Conservation (phyloP, 1,284 basidiomycete genomes). For the Mycosarcoma mackinlayi region DNA sequence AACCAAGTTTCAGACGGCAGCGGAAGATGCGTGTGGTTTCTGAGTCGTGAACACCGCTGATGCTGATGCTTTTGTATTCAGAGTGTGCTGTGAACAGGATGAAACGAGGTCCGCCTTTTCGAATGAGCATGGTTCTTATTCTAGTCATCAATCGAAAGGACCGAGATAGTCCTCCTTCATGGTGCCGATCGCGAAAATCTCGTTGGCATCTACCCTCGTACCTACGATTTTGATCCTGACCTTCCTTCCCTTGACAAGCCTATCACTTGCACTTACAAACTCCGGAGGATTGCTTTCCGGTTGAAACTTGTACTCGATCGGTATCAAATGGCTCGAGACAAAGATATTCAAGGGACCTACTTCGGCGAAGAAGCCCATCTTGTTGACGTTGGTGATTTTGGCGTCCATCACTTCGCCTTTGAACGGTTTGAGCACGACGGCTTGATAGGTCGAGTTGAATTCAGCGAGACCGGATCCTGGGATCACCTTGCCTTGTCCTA, state of each 20-base stretch:
- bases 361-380: slow-evolving; percentile 99
- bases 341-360: slow-evolving; percentile 78
- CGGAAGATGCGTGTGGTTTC: background rate
- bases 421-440: slow-evolving; percentile 73
- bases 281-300: slow-evolving; percentile 67
- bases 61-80: too few species aligned
- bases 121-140: background rate
- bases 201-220: slow-evolving; percentile 94
- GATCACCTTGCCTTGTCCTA: slow-evolving; percentile 76
- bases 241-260: slow-evolving; percentile 83
- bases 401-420: slow-evolving; percentile 99
- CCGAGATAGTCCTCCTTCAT: slow-evolving; percentile 68
- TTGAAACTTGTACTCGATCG: slow-evolving; percentile 72
- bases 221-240: slow-evolving; percentile 96
- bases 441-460: slow-evolving; percentile 72
- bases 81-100: too few species aligned
- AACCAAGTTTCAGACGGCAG: background rate
- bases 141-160: slow-evolving; percentile 47
- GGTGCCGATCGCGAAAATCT: slow-evolving; percentile 74
- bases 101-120: background rate
- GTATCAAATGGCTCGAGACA: slow-evolving; percentile 86
- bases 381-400: slow-evolving; percentile 93
- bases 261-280: slow-evolving; percentile 57
- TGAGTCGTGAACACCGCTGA: too few species aligned
- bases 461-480: slow-evolving; percentile 93